Conservation (phyloP, 192 early-diverging fungal genomes). For the Funneliformis mosseae region DNA sequence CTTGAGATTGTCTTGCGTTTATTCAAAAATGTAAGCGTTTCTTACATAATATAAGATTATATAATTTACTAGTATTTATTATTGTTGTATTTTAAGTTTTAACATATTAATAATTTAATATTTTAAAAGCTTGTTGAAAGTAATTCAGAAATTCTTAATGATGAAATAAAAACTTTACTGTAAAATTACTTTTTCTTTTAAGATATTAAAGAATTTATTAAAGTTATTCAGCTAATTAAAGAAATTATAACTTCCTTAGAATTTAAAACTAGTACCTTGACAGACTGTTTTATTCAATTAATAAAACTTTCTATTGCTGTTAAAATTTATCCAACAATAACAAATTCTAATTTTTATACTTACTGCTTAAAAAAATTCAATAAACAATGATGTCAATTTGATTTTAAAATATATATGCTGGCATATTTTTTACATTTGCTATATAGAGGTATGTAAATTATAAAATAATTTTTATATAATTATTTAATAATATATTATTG, state of each 20-base stretch:
- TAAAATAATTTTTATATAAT: no score
- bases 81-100: not conserved
- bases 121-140: not conserved
- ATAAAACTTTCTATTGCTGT: not conserved
- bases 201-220: not conserved
- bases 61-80: not conserved
- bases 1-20: not conserved
- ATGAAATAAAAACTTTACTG: not conserved
- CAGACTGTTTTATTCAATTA: constrained; percentile 2
- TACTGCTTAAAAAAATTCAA: not conserved
- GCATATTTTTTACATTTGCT: no score
- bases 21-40: not conserved
- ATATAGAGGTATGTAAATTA: no score
- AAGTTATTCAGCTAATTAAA: not conserved
- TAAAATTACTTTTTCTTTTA: not conserved
- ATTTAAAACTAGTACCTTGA: not conserved
- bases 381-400: not conserved
- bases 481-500: no score
- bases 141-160: not conserved
- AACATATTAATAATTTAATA: not conserved
- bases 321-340: not conserved
- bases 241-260: not conserved
- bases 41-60: not conserved
- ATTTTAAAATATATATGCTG: no score
- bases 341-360: not conserved